Base-by-base conservation (phyloP, 768 basidiomycete genomes). In the Tulasnella sp. region DNA sequence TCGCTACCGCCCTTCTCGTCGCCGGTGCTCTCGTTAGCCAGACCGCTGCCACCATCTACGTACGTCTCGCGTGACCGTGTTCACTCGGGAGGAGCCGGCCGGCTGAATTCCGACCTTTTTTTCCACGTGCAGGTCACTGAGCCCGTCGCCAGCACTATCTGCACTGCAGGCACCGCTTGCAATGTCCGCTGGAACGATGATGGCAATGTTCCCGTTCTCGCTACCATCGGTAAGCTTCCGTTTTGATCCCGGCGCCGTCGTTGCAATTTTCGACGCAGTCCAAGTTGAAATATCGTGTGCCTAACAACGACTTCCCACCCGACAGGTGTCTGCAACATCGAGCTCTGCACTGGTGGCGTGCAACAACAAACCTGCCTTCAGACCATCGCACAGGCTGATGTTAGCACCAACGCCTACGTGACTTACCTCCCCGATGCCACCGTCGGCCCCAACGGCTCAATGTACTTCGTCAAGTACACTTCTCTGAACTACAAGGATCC, bases 381-480 rank as follows among this genome's bases (percentile, higher is more conserved):
- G 69, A 80, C 81, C 76, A 76, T 83, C 38, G 81, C 81, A 70
- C 80, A 78, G 5, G 77, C 74, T 12, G 82, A 83, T 67, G 83
- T 84, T 52, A 79, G 79, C 70, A 81, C 81, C 39, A 76, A 81
- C 5, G 77, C 78, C 34, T 78, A 77, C 54, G 76, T 83, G 29
- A 79, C 67, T 37, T 79, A 80, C 37, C 80, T 79, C 36, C 79
- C 83, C 68, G 79, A 83, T 78, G 77, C 81, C 14, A 77, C 72
- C 5, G 77, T 83, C 45, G 83, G 83, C 22, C 78, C 78, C 67
- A 76, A 75, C 25, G 25, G 42, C 36, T 19, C 6, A 31, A 79
- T 80, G 77, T 84, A 83, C 79, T 84, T 84, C 79, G 78, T 84
- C 77, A 80, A 82, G 68, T 83, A 83, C 80, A 82, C 81, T 22